Conservation (phyloP, 2,329 filamentous ascomycete genomes). For the Trichophyton rubrum region DNA sequence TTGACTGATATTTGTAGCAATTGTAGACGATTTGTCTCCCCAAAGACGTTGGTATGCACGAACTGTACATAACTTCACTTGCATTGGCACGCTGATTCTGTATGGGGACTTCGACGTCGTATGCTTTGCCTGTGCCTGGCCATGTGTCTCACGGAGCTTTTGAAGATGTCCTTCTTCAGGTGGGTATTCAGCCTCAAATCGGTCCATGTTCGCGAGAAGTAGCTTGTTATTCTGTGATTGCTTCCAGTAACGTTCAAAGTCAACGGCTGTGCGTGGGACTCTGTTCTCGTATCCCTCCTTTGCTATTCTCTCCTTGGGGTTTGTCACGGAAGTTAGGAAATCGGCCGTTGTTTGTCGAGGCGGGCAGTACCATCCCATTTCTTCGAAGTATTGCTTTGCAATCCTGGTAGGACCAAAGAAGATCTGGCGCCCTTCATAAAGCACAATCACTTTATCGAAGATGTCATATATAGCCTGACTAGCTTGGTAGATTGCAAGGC, state of each 20-base stretch:
- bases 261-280: conserved; percentile 54
- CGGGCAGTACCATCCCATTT: conserved; percentile 57
- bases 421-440: conserved; percentile 67
- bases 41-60: conserved; percentile 63
- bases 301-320: conserved; percentile 46
- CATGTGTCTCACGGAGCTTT: conserved; percentile 23
- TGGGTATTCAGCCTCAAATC: conserved; percentile 22
- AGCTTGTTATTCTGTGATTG: conserved; percentile 23
- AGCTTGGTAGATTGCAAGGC: conserved; percentile 48
- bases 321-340: conserved; percentile 58
- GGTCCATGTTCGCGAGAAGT: conserved; percentile 25
- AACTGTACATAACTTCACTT: conserved; percentile 68
- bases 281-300: conserved; percentile 47
- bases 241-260: conserved; percentile 47
- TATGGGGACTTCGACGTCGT: conserved; percentile 45
- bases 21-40: conserved; percentile 62
- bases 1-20: conserved; percentile 56
- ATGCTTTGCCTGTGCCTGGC: conserved; percentile 26
- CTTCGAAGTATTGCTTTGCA: conserved; percentile 54
- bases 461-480: conserved; percentile 43
- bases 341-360: conserved; percentile 55
- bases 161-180: conserved; percentile 22
- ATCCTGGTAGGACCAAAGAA: conserved; percentile 53
- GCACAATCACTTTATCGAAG: conserved; percentile 62
- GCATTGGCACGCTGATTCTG: conserved; percentile 64